These are phyloP conservation scores for Kingdonia uniflora DNA, from an alignment of 164 flowering plant genomes.

Conservation along the genomic window DNA sequence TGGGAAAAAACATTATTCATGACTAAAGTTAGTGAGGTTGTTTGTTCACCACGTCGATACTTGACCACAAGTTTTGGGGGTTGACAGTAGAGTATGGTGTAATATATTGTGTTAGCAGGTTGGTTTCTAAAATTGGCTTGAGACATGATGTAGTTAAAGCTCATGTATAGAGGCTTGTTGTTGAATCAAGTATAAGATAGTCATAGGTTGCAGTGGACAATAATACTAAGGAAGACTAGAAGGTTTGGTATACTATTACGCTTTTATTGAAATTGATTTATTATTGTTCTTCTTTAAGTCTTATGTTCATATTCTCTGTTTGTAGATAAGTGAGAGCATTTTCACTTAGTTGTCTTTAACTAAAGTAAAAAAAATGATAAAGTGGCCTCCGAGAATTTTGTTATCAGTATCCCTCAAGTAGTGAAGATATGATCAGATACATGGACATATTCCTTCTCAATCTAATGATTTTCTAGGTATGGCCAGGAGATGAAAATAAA, in stretches of 20 bases:
- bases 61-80: constrained; percentile 55
- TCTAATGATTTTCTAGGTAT: too few species aligned
- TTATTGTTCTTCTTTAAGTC: too few species aligned
- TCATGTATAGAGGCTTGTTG: constrained; percentile 53
- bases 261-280: constrained; percentile 13
- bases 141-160: constrained; percentile 58
- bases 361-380: too few species aligned
- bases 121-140: constrained; percentile 60
- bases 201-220: constrained; percentile 4
- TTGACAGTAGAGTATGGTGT: constrained; percentile 43
- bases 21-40: constrained; percentile 47
- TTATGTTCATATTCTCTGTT: too few species aligned
- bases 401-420: too few species aligned
- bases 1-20: constrained; percentile 55
- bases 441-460: too few species aligned
- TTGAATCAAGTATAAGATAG: constrained; percentile 8
- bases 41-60: constrained; percentile 60
- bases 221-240: constrained; percentile 11
- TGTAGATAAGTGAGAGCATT: too few species aligned
- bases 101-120: constrained; percentile 50
- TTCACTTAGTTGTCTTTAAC: too few species aligned
- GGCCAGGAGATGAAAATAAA: too few species aligned
- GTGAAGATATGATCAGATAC: too few species aligned
- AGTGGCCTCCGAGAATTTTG: too few species aligned
- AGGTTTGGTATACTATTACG: constrained; percentile 22